Conservation (phyloP, 2,329 filamentous ascomycete genomes). For the Ophiocordyceps australis region DNA sequence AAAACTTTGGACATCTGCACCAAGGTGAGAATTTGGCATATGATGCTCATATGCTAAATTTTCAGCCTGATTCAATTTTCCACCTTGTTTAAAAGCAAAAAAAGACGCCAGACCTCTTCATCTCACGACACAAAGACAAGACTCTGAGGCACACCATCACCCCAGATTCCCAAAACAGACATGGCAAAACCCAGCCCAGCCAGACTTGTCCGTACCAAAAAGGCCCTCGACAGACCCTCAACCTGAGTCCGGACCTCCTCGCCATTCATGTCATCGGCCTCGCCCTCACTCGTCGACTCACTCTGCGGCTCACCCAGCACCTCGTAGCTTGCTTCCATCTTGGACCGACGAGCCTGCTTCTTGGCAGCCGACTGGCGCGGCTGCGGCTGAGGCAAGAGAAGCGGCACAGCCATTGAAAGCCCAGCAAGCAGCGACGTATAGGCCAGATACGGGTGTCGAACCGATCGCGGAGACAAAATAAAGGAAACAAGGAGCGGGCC, state of each 20-base stretch:
- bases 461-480: constrained; percentile 51
- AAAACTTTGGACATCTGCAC: no score
- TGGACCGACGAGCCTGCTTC: constrained; percentile 13
- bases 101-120: neutral
- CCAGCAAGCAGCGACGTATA: constrained; percentile 61
- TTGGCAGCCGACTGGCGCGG: constrained; percentile 10
- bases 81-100: no score
- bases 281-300: constrained; percentile 31
- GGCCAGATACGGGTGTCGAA: constrained; percentile 75
- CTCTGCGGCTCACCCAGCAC: constrained; percentile 37
- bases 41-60: no score
- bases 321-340: constrained; percentile 57
- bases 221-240: constrained; percentile 33
- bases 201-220: constrained; percentile 33
- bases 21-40: no score
- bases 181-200: constrained; percentile 39
- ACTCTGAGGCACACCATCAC: constrained; percentile 29
- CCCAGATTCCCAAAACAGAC: constrained; percentile 48
- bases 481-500: constrained; percentile 63
- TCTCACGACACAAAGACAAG: constrained; percentile 14
- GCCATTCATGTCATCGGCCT: constrained; percentile 35
- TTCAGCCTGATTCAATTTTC: no score
- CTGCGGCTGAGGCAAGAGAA: constrained; percentile 21
- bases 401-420: constrained; percentile 37
- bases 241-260: constrained; percentile 42